Evolutionary conservation across 371 early-diverging fungal genomes (phyloP), one percentile per base, ranked within the genome.

Genomic region (Choanephora cucurbitarum): DNA sequence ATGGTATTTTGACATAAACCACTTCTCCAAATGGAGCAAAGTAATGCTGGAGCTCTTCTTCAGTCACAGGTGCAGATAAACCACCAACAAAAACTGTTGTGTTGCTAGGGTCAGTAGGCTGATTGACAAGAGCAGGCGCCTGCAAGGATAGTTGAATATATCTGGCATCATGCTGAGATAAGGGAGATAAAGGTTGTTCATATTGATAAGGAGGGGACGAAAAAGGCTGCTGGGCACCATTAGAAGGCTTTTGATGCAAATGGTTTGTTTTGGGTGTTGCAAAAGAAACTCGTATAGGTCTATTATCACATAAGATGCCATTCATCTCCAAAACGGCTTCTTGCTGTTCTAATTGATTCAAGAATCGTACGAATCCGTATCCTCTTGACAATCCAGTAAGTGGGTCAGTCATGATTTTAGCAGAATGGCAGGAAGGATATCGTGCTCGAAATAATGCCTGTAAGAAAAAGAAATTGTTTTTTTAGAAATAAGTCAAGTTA

Each of bases 71-170:
- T 11, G 89, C 77, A 34, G 83, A 85, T 44, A 97, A 70, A 2
- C 94, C 95, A 13, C 97, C 97, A 3, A 97, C 93, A 79, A 97
- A 97, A 21, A 97, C 94, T 1, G 97, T 95, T 3, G 96, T 95
- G 70, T 94, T 95, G 69, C 75, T 87, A 37, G 94, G 94, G 66
- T 97, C 97, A 13, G 69, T 76, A 14, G 71, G 55, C 24, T 80
- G 83, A 39, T 77, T 75, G 24, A 67, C 69, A 5, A 63, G 64
- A 52, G 64, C 77, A 48, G 61, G 67, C 49, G 73, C 77, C 24
- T 75, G 74, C 46, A 71, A 71, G 47, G 69, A 66, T 42, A 65
- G 39, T 52, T 65, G 60, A 39, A 52, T 8, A 32, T 65, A 65
- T 41, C 60, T 44, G 28, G 69, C 51, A 31, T 59, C 59, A 10